Evolutionary conservation across 2,329 filamentous ascomycete species (phyloP).

Genomic region (Claviceps cyperi): DNA sequence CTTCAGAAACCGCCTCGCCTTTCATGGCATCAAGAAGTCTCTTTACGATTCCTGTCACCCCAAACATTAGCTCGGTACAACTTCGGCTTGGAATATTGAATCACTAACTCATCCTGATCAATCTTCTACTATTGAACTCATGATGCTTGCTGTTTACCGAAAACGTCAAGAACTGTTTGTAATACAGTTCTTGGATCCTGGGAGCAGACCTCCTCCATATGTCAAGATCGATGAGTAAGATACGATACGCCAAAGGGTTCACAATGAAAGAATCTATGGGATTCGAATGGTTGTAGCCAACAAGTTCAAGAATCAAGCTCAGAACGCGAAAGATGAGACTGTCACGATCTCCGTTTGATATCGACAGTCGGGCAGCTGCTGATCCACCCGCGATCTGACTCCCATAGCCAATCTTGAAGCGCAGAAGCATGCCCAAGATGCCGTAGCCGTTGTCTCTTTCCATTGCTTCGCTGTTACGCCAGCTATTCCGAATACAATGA

Average conservation of each 20-base stretch:
- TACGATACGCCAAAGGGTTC: constrained; percentile 86
- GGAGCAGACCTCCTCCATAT: constrained; percentile 73
- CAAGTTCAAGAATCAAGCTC: constrained; percentile 65
- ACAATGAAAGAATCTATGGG: constrained; percentile 85
- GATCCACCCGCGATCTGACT: constrained; percentile 17
- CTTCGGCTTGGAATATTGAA: not conserved
- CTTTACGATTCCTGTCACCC: constrained; percentile 65
- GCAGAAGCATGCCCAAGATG: constrained; percentile 68
- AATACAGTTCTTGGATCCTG: constrained; percentile 76
- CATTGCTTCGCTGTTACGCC: constrained; percentile 97
- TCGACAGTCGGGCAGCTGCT: constrained; percentile 23
- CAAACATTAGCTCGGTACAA: constrained; percentile 7
- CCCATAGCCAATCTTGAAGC: constrained; percentile 59
- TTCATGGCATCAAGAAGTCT: constrained; percentile 82
- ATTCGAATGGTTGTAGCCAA: constrained; percentile 70
- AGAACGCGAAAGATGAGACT: constrained; percentile 50
- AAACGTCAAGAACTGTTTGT: constrained; percentile 81
- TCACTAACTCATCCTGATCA: constrained; percentile 75
- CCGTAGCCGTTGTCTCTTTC: constrained; percentile 90
- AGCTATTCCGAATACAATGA: constrained; percentile 74
- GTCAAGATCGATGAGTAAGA: constrained; percentile 83
- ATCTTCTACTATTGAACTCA: constrained; percentile 76
- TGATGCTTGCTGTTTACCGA: constrained; percentile 81
- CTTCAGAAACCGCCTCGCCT: constrained; percentile 58
- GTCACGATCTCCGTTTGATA: constrained; percentile 40